These are phyloP conservation scores for Fusarium liriodendri DNA, from an alignment of 2,329 filamentous ascomycete genomes.

Conservation along the genomic window DNA sequence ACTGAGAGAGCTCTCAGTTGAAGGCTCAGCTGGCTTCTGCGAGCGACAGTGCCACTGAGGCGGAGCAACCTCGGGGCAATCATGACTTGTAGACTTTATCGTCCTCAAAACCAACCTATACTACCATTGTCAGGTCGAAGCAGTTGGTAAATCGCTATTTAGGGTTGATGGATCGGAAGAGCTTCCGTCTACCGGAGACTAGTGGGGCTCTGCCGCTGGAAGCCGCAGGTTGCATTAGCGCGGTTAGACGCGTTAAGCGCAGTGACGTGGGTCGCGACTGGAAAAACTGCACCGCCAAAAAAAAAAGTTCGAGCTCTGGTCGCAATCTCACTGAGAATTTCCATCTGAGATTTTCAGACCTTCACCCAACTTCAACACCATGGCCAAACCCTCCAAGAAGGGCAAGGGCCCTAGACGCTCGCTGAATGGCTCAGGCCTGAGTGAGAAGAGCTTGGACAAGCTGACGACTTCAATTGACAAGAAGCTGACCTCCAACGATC, in stretches of 20 bases:
- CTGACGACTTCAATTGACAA: constrained; percentile 69
- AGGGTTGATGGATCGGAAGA: constrained; percentile 14
- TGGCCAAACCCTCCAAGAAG: constrained; percentile 54
- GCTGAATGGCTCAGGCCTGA: constrained; percentile 50
- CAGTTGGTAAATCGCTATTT: constrained; percentile 2
- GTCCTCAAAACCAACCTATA: neutral
- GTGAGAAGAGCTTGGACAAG: constrained; percentile 62
- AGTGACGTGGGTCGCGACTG: constrained; percentile 20
- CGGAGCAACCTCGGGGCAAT: constrained; percentile 20
- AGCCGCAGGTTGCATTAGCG: constrained; percentile 11
- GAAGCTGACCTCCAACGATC: constrained; percentile 55
- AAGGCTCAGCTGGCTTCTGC: constrained; percentile 7
- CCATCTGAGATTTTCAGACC: constrained; percentile 27
- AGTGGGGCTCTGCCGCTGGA: constrained; percentile 14
- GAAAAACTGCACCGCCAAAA: constrained; percentile 33
- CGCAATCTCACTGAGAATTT: constrained; percentile 32
- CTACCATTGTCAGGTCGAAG: neutral
- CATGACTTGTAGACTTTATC: constrained; percentile 22
- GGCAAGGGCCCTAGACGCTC: constrained; percentile 45
- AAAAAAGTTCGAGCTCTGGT: constrained; percentile 41
- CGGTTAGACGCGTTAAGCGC: constrained; percentile 36
- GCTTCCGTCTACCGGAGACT: constrained; percentile 5
- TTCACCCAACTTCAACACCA: constrained; percentile 27
- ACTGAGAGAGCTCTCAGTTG: constrained; percentile 39
- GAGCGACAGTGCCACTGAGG: constrained; percentile 15